Conservation (phyloP, 2,329 filamentous ascomycete genomes). For the Calonectria fujianensis region DNA sequence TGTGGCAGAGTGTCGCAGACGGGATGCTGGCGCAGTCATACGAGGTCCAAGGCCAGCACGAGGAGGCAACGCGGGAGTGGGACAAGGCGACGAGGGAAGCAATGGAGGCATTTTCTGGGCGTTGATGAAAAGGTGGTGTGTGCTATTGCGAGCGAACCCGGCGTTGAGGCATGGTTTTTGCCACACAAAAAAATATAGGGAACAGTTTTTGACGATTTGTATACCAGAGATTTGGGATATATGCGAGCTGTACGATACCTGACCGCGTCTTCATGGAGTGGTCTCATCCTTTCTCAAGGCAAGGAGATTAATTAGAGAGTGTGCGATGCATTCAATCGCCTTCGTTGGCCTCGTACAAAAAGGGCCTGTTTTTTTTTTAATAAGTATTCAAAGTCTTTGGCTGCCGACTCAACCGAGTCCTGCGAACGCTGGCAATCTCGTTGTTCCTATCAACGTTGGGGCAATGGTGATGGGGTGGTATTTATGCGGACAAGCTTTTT, state of each 20-base stretch:
- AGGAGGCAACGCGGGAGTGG: constrained; percentile 64
- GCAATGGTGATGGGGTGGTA: constrained; percentile 33
- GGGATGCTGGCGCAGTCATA: constrained; percentile 85
- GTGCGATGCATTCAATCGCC: constrained; percentile 36
- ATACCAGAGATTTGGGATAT: constrained; percentile 52
- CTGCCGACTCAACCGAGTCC: constrained; percentile 36
- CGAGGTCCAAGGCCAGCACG: constrained; percentile 80
- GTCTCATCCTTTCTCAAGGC: constrained; percentile 42
- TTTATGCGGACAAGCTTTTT: constrained; percentile 43
- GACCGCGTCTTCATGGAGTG: constrained; percentile 45
- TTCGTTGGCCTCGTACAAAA: constrained; percentile 22
- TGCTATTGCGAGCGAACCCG: constrained; percentile 45
- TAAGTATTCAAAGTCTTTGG: constrained; percentile 16
- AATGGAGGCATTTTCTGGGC: constrained; percentile 64
- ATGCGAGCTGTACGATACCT: constrained; percentile 54
- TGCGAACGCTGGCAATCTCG: constrained; percentile 23
- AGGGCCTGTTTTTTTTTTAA: constrained; percentile 21
- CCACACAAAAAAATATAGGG: constrained; percentile 46
- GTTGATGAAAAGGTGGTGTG: constrained; percentile 47
- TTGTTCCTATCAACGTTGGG: constrained; percentile 21
- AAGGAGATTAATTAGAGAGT: constrained; percentile 38
- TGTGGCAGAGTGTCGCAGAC: constrained; percentile 88
- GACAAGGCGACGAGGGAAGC: constrained; percentile 66
- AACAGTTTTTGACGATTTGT: constrained; percentile 53
- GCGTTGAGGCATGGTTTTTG: constrained; percentile 53